Evolutionary conservation across 306 rosid genomes (phyloP).

Genomic region (Gleditsia sinensis): DNA sequence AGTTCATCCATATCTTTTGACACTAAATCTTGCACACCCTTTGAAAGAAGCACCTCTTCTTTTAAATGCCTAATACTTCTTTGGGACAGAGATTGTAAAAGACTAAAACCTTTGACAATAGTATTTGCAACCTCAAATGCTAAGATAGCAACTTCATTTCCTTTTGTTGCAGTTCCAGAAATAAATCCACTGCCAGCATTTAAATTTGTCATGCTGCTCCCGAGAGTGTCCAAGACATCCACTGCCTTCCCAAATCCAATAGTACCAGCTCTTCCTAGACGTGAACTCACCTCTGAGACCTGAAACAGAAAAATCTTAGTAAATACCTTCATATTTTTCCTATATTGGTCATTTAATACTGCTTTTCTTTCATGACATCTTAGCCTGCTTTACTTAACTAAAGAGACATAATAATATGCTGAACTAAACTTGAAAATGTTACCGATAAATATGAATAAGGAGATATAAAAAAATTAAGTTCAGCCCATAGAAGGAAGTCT

Average conservation of each 20-base stretch:
- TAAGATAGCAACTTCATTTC: conserved; percentile 72
- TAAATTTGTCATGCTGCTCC: conserved; percentile 88
- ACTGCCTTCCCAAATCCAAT: conserved; percentile 69
- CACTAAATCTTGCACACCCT: conserved; percentile 72
- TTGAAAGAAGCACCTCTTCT: conserved; percentile 68
- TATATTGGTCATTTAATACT: conserved; percentile 7
- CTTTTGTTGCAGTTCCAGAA: conserved; percentile 60
- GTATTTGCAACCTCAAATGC: conserved; percentile 91
- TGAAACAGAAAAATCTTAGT: conserved; percentile 42
- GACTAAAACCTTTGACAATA: conserved; percentile 74
- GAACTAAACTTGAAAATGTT: background rate
- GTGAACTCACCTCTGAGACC: conserved; percentile 86
- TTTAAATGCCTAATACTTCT: conserved; percentile 59
- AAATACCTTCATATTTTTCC: conserved; percentile 19
- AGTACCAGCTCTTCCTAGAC: conserved; percentile 71
- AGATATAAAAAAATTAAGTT: background rate
- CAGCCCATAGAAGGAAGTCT: background rate
- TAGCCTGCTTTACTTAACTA: conserved; percentile 9
- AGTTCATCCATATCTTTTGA: conserved; percentile 72
- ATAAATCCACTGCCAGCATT: conserved; percentile 65
- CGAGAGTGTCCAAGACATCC: conserved; percentile 86
- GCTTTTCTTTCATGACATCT: conserved; percentile 7
- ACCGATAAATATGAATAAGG: background rate
- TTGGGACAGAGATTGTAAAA: conserved; percentile 73
- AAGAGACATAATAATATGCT: conserved; percentile 12